Conservation (phyloP, 352 stramenopile species). For the Phytophthora nicotianae region DNA sequence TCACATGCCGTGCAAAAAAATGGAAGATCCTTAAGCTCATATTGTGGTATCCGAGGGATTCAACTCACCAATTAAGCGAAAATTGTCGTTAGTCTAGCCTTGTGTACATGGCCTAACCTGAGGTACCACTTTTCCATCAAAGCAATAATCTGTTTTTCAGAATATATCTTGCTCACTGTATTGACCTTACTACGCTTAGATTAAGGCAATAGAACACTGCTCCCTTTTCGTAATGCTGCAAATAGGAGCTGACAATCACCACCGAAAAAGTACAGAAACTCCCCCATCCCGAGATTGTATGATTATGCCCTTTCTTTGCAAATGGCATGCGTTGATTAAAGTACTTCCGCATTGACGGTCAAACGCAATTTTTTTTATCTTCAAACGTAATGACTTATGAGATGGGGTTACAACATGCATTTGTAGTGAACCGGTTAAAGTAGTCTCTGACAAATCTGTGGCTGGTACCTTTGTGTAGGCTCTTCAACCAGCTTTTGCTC, state of each 20-base stretch:
- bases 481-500: neutral
- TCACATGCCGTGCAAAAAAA: neutral
- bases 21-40: neutral
- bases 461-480: neutral
- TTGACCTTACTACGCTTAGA: neutral
- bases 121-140: neutral
- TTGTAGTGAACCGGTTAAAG: neutral
- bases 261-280: neutral
- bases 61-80: neutral
- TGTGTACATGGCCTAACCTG: neutral
- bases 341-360: neutral
- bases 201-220: neutral
- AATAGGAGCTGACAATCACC: neutral
- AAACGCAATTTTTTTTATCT: neutral
- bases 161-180: neutral
- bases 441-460: neutral
- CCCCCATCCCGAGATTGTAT: neutral
- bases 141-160: neutral
- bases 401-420: neutral
- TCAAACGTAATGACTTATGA: neutral
- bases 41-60: neutral
- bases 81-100: neutral
- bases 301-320: neutral
- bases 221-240: neutral
- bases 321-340: neutral